Base-by-base conservation (phyloP, 352 stramenopile genomes). In the Globisporangium okanoganense region DNA sequence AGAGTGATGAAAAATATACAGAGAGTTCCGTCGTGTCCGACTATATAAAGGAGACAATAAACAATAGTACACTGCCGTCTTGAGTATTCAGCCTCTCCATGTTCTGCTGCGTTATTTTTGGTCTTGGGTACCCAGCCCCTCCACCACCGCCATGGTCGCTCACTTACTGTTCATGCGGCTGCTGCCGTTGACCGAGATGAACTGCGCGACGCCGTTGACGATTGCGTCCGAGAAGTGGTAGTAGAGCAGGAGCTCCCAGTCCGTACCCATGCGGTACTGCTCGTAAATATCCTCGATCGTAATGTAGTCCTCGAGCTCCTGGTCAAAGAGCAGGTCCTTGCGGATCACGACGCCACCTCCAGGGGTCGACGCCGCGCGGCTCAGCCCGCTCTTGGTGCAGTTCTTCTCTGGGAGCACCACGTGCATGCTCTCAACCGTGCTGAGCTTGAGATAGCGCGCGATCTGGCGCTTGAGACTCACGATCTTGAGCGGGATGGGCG, bases 211-310 rank as follows among this genome's bases (percentile, higher is more conserved):
- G 7, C 78, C 76, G 54, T 89, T 89, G 49, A 88, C 61, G 59
- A 92, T 90, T 22, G 76, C 71, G 62, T 76, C 79, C 9, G 82
- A 90, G 62, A 93, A 93, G 59, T 93, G 83, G 49, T 93, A 91
- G 31, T 82, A 67, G 47, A 93, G 70, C 24, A 82, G 72, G 41
- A 93, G 66, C 55, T 93, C 74, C 83, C 83, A 91, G 31, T 69
- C 69, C 24, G 65, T 79, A 58, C 78, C 78, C 72, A 82, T 85
- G 51, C 70, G 76, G 64, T 91, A 93, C 70, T 93, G 83, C 61
- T 87, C 66, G 77, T 93, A 93, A 79, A 93, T 85, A 77, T 90
- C 83, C 58, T 78, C 73, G 56, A 93, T 70, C 43, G 67, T 81
- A 52, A 90, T 66, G 63, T 76, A 86, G 68, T 90, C 72, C 54